These are phyloP conservation scores for Bertia moriformis DNA, from an alignment of 2,329 filamentous ascomycete species.

Conservation along the genomic window DNA sequence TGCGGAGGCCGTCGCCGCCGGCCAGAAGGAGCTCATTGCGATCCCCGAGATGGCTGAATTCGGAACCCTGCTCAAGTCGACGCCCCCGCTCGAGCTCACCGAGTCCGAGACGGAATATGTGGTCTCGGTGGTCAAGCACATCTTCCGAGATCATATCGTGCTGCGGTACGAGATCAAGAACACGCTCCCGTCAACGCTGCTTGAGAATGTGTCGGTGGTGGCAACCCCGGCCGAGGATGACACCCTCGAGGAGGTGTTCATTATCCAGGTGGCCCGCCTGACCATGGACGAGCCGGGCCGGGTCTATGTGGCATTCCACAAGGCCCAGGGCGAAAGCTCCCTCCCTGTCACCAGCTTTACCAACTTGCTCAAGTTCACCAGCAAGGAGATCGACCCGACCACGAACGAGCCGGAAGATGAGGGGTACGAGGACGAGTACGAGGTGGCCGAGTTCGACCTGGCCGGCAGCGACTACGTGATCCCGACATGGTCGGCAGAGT, in stretches of 20 bases:
- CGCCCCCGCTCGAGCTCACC: conserved; percentile 71
- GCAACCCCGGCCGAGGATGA: conserved; percentile 71
- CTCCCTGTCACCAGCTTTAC: conserved; percentile 72
- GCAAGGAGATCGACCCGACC: conserved; percentile 91
- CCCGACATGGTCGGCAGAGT: conserved; percentile 85
- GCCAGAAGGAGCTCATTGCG: conserved; percentile 73
- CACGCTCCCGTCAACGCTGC: conserved; percentile 75
- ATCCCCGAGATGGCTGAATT: conserved; percentile 87
- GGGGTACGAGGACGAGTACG: conserved; percentile 95
- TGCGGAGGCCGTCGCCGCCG: conserved; percentile 62
- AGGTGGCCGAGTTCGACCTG: conserved; percentile 85
- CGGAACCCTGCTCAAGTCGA: conserved; percentile 83
- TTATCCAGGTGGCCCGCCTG: conserved; percentile 75
- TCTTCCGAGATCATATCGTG: conserved; percentile 94
- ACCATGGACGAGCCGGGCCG: conserved; percentile 76
- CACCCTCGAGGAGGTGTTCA: conserved; percentile 79
- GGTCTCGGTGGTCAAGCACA: conserved; percentile 82
- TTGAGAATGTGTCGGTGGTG: conserved; percentile 77
- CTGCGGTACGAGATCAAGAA: conserved; percentile 97
- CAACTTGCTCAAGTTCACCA: conserved; percentile 90
- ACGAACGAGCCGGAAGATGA: conserved; percentile 82
- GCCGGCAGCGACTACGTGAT: conserved; percentile 85
- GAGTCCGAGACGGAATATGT: conserved; percentile 97
- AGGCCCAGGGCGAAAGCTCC: conserved; percentile 59
- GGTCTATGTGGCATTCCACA: conserved; percentile 88